Evolutionary conservation across 2,329 filamentous ascomycete genomes (phyloP).

Genomic region (Sodiomyces alkalinus): DNA sequence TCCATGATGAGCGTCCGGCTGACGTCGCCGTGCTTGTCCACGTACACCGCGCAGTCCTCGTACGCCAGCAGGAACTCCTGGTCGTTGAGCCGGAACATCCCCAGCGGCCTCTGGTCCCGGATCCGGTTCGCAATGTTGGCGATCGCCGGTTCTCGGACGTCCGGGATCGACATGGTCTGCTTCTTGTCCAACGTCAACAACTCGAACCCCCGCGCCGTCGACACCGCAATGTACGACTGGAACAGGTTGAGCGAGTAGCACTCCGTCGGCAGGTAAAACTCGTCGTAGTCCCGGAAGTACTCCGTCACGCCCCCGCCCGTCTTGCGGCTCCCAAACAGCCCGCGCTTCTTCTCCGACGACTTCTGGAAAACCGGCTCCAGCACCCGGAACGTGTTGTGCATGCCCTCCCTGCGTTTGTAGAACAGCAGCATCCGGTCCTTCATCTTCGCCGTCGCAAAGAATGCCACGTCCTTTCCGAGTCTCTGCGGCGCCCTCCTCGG

Average conservation of each 20-base stretch:
- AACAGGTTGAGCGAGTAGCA: constrained; percentile 94
- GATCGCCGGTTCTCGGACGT: constrained; percentile 63
- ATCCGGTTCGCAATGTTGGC: constrained; percentile 76
- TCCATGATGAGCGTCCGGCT: constrained; percentile 93
- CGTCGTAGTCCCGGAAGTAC: constrained; percentile 95
- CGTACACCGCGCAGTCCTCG: constrained; percentile 91
- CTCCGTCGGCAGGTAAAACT: constrained; percentile 94
- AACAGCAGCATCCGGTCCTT: constrained; percentile 91
- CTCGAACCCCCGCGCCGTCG: constrained; percentile 85
- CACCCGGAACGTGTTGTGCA: constrained; percentile 92
- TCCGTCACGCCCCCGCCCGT: constrained; percentile 62
- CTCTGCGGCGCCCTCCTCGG: constrained; percentile 79
- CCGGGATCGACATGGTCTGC: constrained; percentile 83
- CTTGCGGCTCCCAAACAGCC: constrained; percentile 45
- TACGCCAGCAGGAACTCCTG: constrained; percentile 89
- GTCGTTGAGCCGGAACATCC: constrained; percentile 91
- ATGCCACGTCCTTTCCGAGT: constrained; percentile 83
- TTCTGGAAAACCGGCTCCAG: constrained; percentile 93
- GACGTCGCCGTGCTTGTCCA: constrained; percentile 96
- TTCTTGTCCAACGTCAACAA: constrained; percentile 96
- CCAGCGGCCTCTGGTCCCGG: constrained; percentile 67
- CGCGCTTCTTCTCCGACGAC: constrained; percentile 66
- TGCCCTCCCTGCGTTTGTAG: constrained; percentile 89
- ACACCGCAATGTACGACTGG: constrained; percentile 83
- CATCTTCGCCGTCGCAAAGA: constrained; percentile 93